phyloP scores from a whole-genome alignment of 345 rosid species.

The Kernera saxatilis region DNA sequence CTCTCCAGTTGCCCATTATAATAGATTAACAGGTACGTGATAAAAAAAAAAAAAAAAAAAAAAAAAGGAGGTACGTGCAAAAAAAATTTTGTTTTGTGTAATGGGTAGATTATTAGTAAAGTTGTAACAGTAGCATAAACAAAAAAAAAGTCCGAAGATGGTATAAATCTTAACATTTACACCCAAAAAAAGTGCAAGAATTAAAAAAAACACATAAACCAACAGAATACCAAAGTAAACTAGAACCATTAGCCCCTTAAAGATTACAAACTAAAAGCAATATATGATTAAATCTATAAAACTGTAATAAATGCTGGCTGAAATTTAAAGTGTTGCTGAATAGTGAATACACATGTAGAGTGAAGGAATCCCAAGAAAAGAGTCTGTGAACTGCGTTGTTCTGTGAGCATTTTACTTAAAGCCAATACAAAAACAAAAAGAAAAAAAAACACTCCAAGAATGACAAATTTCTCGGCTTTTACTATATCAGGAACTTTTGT shows the following conservation, averaged over 20 bases:
- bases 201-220: too few species aligned
- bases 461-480: conserved; percentile 30
- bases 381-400: conserved; percentile 26
- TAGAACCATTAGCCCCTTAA: not conserved
- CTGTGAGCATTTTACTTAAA: conserved; percentile 69
- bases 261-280: not conserved
- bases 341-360: conserved; percentile 19
- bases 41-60: too few species aligned
- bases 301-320: not conserved
- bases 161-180: too few species aligned
- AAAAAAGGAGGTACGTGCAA: not conserved
- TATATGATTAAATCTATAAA: not conserved
- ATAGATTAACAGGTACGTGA: not conserved
- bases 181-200: too few species aligned
- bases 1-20: not conserved
- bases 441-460: conserved; percentile 25
- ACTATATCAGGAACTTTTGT: not conserved
- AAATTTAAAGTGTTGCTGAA: not conserved
- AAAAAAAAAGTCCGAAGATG: too few species aligned
- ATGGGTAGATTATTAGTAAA: too few species aligned
- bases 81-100: too few species aligned
- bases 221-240: not conserved
- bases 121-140: too few species aligned
- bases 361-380: conserved; percentile 57
- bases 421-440: conserved; percentile 31